A percentile compares a stretch with the other conserved stretches of the same genome.
Evolutionary conservation across 139 green algal species (phyloP).

Genomic region (Dunaliella primolecta): DNA sequence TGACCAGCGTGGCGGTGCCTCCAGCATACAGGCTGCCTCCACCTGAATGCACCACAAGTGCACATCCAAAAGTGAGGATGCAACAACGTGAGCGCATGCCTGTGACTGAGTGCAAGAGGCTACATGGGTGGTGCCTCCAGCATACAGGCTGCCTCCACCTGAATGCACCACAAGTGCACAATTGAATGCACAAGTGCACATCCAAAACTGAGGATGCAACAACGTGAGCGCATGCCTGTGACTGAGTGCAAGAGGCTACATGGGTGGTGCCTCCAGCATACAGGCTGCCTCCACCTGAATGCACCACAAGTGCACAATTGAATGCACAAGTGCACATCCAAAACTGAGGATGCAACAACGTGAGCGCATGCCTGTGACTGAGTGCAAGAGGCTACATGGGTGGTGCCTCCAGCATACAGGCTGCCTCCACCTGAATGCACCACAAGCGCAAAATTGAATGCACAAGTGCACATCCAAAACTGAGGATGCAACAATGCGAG

Average conservation of each 20-base stretch:
- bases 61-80: not conserved
- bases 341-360: not conserved
- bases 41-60: not conserved
- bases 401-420: not conserved
- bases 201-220: not conserved
- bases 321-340: too few relatives aligned
- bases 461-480: not conserved
- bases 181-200: too few relatives aligned
- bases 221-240: too few relatives aligned
- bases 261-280: not conserved
- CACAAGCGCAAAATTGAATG: too few relatives aligned
- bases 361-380: too few relatives aligned
- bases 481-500: not conserved
- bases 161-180: too few relatives aligned
- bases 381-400: too few relatives aligned
- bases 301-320: too few relatives aligned
- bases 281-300: not conserved
- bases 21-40: not conserved
- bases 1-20: not conserved
- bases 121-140: not conserved
- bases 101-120: too few relatives aligned
- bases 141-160: not conserved
- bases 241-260: too few relatives aligned
- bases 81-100: not conserved
- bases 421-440: not conserved